phyloP scores from a whole-genome alignment of 164 flowering plant species.

The Chloranthus sessilifolius region DNA sequence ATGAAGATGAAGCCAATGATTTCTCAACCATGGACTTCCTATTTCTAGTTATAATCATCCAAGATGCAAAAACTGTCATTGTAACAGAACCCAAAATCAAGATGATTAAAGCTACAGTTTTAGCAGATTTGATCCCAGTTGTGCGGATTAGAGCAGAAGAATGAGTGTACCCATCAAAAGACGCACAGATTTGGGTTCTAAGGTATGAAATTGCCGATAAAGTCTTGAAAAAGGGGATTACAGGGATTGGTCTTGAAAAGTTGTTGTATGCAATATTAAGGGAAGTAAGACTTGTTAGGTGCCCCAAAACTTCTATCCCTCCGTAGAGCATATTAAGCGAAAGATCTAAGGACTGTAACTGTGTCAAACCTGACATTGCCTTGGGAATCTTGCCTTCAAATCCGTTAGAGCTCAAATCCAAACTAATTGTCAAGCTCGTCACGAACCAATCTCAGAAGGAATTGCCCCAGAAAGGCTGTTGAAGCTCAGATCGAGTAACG shows the following conservation, averaged over 20 bases:
- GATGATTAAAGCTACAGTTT: slow-evolving; percentile 48
- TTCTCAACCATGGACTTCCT: slow-evolving; percentile 45
- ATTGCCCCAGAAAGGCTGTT: slow-evolving; percentile 71
- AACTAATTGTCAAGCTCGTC: slow-evolving; percentile 76
- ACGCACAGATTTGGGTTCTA: slow-evolving; percentile 59
- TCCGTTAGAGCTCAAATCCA: slow-evolving; percentile 72
- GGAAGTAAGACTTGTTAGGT: slow-evolving; percentile 70
- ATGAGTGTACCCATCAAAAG: slow-evolving; percentile 70
- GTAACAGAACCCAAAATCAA: slow-evolving; percentile 52
- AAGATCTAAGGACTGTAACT: slow-evolving; percentile 83
- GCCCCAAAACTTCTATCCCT: slow-evolving; percentile 48
- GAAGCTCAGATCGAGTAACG: slow-evolving; percentile 82
- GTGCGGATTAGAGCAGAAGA: slow-evolving; percentile 35
- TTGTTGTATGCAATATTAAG: slow-evolving; percentile 82
- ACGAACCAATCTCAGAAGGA: slow-evolving; percentile 78
- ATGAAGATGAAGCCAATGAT: slow-evolving; percentile 27
- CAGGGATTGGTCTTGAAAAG: slow-evolving; percentile 89
- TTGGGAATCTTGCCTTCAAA: slow-evolving; percentile 79
- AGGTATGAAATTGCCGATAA: slow-evolving; percentile 54
- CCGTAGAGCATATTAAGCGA: slow-evolving; percentile 71
- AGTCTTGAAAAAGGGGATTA: slow-evolving; percentile 77
- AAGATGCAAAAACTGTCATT: slow-evolving; percentile 42
- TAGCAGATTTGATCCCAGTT: slow-evolving; percentile 53
- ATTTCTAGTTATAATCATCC: slow-evolving; percentile 55
- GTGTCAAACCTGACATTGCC: slow-evolving; percentile 57